Base-by-base conservation (phyloP, 495 filamentous ascomycete species). In the Stereocaulon alpinum region DNA sequence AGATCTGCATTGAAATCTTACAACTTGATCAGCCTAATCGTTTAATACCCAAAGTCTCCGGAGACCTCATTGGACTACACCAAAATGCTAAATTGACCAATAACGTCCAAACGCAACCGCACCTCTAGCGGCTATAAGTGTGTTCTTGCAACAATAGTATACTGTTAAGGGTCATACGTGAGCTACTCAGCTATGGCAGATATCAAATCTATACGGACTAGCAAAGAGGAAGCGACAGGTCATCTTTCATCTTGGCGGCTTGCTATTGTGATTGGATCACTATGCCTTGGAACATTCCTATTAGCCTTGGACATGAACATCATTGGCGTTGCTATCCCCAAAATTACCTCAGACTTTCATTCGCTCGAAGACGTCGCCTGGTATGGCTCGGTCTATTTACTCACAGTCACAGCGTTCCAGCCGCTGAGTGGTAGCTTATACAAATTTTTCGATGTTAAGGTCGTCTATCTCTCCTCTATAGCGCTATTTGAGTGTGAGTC, bases 401-500 rank as follows among this genome's bases (percentile, higher is more conserved):
- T 64, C 18, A 51, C 50, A 22, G 29, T 56, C 14, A 50, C 48
- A 18, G 56, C 61, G 14, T 49, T 47, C 12, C 56, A 59, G 40
- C 37, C 54, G 5, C 67, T 65, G 0, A 71, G 60, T 51, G 71
- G 71, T 6, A 57, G 66, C 6, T 58, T 71, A 4, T 73, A 73
- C 60, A 72, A 69, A 56, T 59, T 63, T 0, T 71, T 72, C 52
- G 65, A 61, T 22, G 62, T 71, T 11, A 45, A 89, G 71, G 80
- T 71, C 71, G 75, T 82, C 22, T 95, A 83, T 66, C 72, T 94
- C 14, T 59, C 64, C 18, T 84, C 86, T 43, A 50, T 59, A 12
- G 24, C 32, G 11, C 18, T 59, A 18, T 59, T 59, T 30, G 56
- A 59, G 5, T 37, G 34, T 37, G 34, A 50, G 29, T 42, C 32